Base-by-base conservation (phyloP, 352 stramenopile species). In the Pseudoperonospora humuli region DNA sequence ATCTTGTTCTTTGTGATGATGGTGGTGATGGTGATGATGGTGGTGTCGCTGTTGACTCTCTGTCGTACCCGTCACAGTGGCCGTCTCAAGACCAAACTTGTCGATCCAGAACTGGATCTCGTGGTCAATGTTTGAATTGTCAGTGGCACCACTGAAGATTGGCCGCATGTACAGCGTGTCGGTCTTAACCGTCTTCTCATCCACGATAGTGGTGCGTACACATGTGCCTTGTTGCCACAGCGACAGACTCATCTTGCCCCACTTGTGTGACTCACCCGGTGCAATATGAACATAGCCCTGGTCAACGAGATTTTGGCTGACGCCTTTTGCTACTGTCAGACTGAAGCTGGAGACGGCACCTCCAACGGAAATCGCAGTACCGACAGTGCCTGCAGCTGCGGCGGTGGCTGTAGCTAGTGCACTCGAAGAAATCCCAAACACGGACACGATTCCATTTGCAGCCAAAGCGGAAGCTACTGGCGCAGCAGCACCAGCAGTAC, bases 61-160 rank as follows among this genome's bases (percentile, higher is more conserved):
- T 7, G 50, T 37, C 45, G 40, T 54, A 3, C 36, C 56, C 20
- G 45, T 43, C 17, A 61, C 40, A 8, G 50, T 47, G 9, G 14
- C 35, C 6, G 48, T 53, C 41, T 75, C 61, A 0, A 61, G 55
- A 8, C 59, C 65, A 24, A 55, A 65, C 47, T 67, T 76, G 39
- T 78, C 47, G 38, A 78, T 59, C 64, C 70, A 76, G 35, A 42
- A 67, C 50, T 76, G 61, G 36, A 77, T 75, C 20, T 70, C 39
- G 45, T 80, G 62, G 26, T 61, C 56, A 27, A 64, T 51, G 49
- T 70, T 70, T 3, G 54, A 70, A 29, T 64, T 64, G 49, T 64
- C 54, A 4, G 57, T 63, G 23, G 57, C 46, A n/a, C 66, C 63
- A 20, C 62, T 73, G 55, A 35, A 35, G 7, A 35, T 35, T 6